Evolutionary conservation across 331 rosid species (phyloP), one percentile per base, ranked within the genome.

Genomic region (Saraca asoca): DNA sequence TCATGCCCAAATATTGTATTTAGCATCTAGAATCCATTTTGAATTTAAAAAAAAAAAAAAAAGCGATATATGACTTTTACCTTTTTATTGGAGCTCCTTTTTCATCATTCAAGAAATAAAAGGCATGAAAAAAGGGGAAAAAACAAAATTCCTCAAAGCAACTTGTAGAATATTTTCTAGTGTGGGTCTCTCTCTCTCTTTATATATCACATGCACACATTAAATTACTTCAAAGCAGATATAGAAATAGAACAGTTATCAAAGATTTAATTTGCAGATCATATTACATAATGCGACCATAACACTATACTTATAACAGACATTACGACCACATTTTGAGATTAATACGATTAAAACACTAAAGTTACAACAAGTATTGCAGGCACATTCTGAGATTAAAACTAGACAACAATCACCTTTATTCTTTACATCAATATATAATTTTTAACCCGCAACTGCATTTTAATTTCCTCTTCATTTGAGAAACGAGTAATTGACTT

Each of bases 1-100:
- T 84, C 77, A 75, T 80, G 80, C 80, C 74, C 38, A 33, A 57
- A 29, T 79, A 70, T 82, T 44, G 62, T 69, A 79, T 79, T 77
- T 63, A 82, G 88, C 84, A 80, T 82, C 85, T 66, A 60, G 67
- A 83, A 78, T 82, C 78, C 79, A 70, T 80, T 74, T 74, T 31
- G 39, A 60, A 68, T 1, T 1, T 1, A 24, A 24, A 24, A 24
- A 24, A 24, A 24, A 24, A 24, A 1, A 24, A 45, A 42, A 64
- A 74, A 51, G 80, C 81, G 1, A 24, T 24, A 1, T 24, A 24
- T 24, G 31, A 24, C 3, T 24, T 24, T 1, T 24, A 24, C 31
- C 78, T 69, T 70, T 72, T 78, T 43, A 19, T 65, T 70, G 68
- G 83, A 77, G 75, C 11, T 78, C 74, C 69, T 77, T 68, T 80